Conservation (phyloP, 176 grass and related monocot species). For the Ensete ventricosum region DNA sequence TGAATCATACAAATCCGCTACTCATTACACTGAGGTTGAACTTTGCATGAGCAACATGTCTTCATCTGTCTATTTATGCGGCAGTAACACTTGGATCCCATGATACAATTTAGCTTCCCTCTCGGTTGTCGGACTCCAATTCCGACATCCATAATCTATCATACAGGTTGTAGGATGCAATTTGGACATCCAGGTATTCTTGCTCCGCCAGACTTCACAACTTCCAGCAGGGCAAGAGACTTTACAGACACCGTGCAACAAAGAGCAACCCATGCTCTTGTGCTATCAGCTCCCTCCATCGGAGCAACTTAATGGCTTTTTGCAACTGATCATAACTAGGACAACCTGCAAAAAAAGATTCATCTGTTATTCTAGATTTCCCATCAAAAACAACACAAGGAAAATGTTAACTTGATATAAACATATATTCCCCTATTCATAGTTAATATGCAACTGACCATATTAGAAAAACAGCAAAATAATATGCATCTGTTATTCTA, state of each 20-base stretch:
- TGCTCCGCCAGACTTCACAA: neutral
- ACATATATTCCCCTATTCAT: neutral
- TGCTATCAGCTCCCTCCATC: constrained; percentile 9
- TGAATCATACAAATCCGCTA: too few species aligned
- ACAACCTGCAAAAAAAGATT: constrained; percentile 10
- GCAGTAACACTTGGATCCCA: neutral
- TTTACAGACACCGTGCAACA: neutral
- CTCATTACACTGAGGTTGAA: neutral
- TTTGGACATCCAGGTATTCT: neutral
- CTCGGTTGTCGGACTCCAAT: constrained; percentile 1
- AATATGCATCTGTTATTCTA: neutral
- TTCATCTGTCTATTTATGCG: neutral
- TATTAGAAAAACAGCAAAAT: neutral
- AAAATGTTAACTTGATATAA: neutral
- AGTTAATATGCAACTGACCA: too few species aligned
- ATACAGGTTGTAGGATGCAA: neutral
- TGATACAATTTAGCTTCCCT: neutral
- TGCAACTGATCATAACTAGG: constrained; percentile 4
- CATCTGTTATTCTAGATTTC: neutral
- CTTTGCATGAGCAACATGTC: neutral
- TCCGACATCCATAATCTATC: neutral
- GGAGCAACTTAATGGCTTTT: constrained; percentile 15
- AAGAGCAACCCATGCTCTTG: neutral
- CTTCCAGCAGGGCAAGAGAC: neutral
- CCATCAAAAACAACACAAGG: neutral